Base-by-base conservation (phyloP, 257 asterid species). In the Thymus quinquecostatus region DNA sequence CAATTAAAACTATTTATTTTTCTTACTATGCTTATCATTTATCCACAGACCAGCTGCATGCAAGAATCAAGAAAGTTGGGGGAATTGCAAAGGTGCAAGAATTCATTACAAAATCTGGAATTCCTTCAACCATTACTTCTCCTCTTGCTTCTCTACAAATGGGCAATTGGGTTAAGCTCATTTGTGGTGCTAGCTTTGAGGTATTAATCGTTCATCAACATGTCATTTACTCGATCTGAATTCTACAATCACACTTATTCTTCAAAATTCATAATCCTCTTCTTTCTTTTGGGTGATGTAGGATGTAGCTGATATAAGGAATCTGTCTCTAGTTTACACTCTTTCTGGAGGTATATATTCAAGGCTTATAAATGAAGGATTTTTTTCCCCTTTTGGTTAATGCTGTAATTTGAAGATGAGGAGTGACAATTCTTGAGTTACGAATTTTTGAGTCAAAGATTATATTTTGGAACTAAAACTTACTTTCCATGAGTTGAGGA, bases 151-250 rank as follows among this genome's bases (percentile, higher is more conserved):
- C 98, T 53, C 94, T 92, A 40, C 89, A 64, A 54, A 75, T 66
- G 45, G 98, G 98, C 6, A 92, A 90, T 45, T 92, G 98, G 98
- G 97, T 90, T 33, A 92, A 92, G 86, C 91, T 92, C 81, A 90
- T 92, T 36, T 92, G 96, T 62, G 98, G 98, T 72, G 98, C 98
- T 72, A 92, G 98, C 80, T 92, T 92, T 71, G 98, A 92, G 96
- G 96, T 83, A 60, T n/a, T 55, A 69, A 2, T 3, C 38, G 4
- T 38, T 38, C 6, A 34, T 64, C 60, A 8, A 43, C 8, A 56
- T 6, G 38, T 13, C 60, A 27, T 60, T 27, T 12, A 4, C 13
- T 68, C 48, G 38, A 3, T 53, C 10, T 40, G 14, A 3, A 70
- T 21, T 64, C 63, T 44, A 56, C 21, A 56, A 27, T 56, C 61